Percentiles rank a stretch among this genome's conserved stretches.
phyloP scores from a whole-genome alignment of 2,329 filamentous ascomycete species.

The Penicillium thymicola region DNA sequence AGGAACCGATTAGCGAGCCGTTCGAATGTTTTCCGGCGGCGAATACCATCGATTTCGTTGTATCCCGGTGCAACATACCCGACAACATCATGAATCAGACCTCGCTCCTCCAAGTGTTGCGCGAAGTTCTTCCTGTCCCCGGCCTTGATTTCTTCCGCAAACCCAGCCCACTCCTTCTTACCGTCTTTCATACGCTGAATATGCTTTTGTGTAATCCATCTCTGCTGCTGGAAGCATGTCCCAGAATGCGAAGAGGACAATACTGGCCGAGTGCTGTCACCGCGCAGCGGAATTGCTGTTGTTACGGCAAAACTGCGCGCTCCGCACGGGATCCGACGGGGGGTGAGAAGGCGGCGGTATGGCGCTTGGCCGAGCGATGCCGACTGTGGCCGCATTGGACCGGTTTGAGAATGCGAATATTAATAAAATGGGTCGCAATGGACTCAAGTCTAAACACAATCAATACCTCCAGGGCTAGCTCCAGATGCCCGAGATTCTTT shows the following conservation, averaged over 20 bases:
- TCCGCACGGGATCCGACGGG: constrained; percentile 17
- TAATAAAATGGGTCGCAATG: constrained; percentile 6
- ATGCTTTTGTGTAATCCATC: constrained; percentile 40
- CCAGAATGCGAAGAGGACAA: not conserved
- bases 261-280: constrained; percentile 14
- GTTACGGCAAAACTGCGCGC: constrained; percentile 26
- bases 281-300: constrained; percentile 16
- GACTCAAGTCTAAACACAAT: constrained; percentile 2
- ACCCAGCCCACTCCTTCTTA: constrained; percentile 38
- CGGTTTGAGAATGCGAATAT: constrained; percentile 2
- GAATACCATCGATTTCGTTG: not conserved
- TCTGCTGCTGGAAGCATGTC: constrained; percentile 20
- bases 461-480: constrained; percentile 3
- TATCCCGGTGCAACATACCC: constrained; percentile 34
- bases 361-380: constrained; percentile 22
- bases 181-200: constrained; percentile 40
- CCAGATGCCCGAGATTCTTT: constrained; percentile 13
- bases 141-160: constrained; percentile 42
- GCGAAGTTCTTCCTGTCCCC: constrained; percentile 46
- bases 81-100: constrained; percentile 46
- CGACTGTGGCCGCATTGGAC: constrained; percentile 28
- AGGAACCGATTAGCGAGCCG: constrained; percentile 8
- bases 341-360: constrained; percentile 14
- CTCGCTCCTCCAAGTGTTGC: constrained; percentile 46
- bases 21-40: not conserved